phyloP scores from a whole-genome alignment of 192 early-diverging fungal species.

The Anaeromyces robustus region DNA sequence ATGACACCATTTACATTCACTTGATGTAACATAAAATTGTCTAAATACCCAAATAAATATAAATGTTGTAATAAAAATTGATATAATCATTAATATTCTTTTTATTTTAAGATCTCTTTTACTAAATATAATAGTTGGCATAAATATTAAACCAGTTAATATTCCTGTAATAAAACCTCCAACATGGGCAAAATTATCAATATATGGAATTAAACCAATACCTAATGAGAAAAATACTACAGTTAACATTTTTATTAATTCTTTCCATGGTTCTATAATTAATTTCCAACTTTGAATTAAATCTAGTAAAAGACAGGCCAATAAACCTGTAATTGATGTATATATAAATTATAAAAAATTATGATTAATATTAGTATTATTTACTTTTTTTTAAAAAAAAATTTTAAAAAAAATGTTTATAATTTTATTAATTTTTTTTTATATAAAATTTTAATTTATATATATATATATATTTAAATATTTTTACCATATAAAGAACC shows the following conservation, averaged over 20 bases:
- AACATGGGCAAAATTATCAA: conserved; percentile 80
- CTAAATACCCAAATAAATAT: background rate
- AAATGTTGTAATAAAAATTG: background rate
- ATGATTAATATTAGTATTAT: no score
- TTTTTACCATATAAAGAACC: conserved; percentile 30
- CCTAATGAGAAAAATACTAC: conserved; percentile 48
- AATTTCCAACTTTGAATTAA: conserved; percentile 61
- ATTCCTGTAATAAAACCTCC: conserved; percentile 58
- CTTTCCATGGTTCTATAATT: conserved; percentile 40
- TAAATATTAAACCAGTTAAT: conserved; percentile 47
- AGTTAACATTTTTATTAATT: conserved; percentile 47
- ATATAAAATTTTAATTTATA: no score
- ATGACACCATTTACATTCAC: background rate
- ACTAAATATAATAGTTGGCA: conserved; percentile 43
- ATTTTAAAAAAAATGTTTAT: background rate
- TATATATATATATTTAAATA: no score
- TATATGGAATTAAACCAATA: conserved; percentile 55
- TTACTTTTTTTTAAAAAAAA: background rate
- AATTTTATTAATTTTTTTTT: background rate
- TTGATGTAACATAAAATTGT: background rate
- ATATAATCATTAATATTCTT: background rate
- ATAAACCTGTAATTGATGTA: conserved; percentile 28
- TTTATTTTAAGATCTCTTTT: conserved; percentile 3
- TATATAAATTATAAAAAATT: no score
- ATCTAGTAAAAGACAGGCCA: conserved; percentile 63